Evolutionary conservation across 2,329 filamentous ascomycete genomes (phyloP), one percentile per base, ranked within the genome.

Genomic region (Paraphaeosphaeria sporulosa): DNA sequence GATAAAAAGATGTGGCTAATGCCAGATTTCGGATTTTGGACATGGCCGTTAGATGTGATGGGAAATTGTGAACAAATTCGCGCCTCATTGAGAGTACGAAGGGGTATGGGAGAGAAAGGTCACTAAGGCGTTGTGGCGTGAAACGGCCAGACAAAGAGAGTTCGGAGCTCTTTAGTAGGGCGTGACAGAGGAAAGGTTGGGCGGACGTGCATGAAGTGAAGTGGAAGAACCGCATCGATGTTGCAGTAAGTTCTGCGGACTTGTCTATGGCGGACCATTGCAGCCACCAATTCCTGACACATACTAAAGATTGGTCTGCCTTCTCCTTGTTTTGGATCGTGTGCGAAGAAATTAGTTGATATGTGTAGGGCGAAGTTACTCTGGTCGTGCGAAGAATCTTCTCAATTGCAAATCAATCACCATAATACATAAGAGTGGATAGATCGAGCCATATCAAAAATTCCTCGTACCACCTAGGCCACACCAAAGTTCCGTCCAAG

Each of bases 401-500:
- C 46, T 34, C 30, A 49, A 49, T 34, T 49, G 23, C 23, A 13
- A 30, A 49, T 30, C 46, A 49, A 17, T 30, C 17, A 34, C 46
- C 19, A 21, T 51, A 51, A 51, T 51, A 13, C 34, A 34, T 27
- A 44, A 44, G 42, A 44, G 42, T 19, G 42, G 21, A n/a, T 51
- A 27, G 48, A 51, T 51, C n/a, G 42, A 51, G 19, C 49, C 49
- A 40, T 34, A 52, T 42, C 49, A 52, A 21, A 42, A 10, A n/a
- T 19, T 42, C 10, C 49, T 52, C n/a, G 32, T 40, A 19, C 19
- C 81, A 83, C 30, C 49, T 19, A 34, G 49, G 12, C 34, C 34
- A 44, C 17, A 19, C 42, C 42, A 44, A 21, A 86, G 85, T 59
- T 84, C 80, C 44, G 76, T 86, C 15, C 73, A 82, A 58, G 82